Conservation (phyloP, 805 yeast species). For the Metschnikowia noctiluminum region DNA sequence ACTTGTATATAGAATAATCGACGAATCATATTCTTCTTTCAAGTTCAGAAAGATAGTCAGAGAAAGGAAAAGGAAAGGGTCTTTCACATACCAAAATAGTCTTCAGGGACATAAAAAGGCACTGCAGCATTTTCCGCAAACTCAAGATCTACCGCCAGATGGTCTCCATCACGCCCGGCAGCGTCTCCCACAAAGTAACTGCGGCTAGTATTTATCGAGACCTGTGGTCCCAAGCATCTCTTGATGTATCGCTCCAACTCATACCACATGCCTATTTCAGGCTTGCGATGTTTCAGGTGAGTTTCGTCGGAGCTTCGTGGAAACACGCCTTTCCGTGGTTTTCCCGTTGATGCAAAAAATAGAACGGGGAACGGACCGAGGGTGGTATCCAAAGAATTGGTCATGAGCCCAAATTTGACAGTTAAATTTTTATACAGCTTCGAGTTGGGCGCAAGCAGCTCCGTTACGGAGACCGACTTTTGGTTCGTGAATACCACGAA, state of each 20-base stretch:
- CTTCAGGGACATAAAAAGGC: constrained; percentile 69
- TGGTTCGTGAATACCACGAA: constrained; percentile 85
- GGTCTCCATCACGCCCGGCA: constrained; percentile 78
- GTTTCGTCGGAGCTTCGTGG: constrained; percentile 25
- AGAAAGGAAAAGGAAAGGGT: too few species aligned
- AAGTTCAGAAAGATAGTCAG: background rate
- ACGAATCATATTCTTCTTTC: background rate
- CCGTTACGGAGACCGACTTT: constrained; percentile 55
- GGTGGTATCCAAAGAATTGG: constrained; percentile 25
- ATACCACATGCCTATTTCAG: constrained; percentile 74
- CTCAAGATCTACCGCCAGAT: constrained; percentile 69
- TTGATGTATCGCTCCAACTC: constrained; percentile 43
- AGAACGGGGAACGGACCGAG: constrained; percentile 27
- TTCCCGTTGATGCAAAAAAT: constrained; percentile 64
- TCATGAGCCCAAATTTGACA: constrained; percentile 38
- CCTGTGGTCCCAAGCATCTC: constrained; percentile 15
- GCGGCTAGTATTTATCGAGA: constrained; percentile 34
- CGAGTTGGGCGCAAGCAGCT: constrained; percentile 10
- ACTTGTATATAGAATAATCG: constrained; percentile 3
- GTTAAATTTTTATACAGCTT: constrained; percentile 41
- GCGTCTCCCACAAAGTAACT: constrained; percentile 93
- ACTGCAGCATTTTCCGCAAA: constrained; percentile 62
- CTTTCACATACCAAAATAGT: constrained; percentile 37
- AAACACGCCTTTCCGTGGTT: constrained; percentile 32
- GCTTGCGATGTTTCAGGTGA: constrained; percentile 60